Percentiles rank a stretch among this genome's conserved stretches.
These are phyloP conservation scores for Byssothecium circinans DNA, from an alignment of 2,329 filamentous ascomycete species.

Conservation along the genomic window DNA sequence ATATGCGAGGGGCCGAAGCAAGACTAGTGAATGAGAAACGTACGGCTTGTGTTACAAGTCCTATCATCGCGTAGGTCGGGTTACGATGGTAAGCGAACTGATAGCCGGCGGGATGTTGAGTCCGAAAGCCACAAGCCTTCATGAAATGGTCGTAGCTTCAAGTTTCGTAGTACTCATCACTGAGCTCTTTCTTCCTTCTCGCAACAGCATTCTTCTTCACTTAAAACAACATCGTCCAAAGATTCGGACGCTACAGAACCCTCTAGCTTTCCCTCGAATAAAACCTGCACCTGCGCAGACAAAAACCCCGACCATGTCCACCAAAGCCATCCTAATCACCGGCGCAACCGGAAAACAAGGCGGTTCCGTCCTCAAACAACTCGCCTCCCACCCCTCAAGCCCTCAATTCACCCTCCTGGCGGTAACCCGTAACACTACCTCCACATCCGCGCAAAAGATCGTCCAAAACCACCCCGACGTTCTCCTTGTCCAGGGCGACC, in stretches of 20 bases:
- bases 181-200: not conserved
- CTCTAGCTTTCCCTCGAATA: too few species aligned
- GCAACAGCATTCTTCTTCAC: too few species aligned
- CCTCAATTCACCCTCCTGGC: conserved; percentile 58
- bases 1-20: not conserved
- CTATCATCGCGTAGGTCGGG: not conserved
- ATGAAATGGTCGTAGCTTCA: not conserved
- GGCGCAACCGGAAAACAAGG: conserved; percentile 54
- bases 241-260: too few species aligned
- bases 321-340: conserved; percentile 48
- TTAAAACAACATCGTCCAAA: too few species aligned
- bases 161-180: not conserved
- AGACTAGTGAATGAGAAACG: not conserved
- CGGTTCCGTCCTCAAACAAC: conserved; percentile 47
- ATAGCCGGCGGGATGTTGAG: not conserved
- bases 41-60: not conserved
- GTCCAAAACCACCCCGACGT: conserved; percentile 50
- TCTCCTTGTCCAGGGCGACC: conserved; percentile 60
- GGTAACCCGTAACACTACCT: conserved; percentile 60
- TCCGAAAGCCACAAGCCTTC: not conserved
- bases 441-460: conserved; percentile 54
- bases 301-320: conserved; percentile 21
- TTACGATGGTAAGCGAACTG: not conserved
- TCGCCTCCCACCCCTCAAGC: conserved; percentile 39
- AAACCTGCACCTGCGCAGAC: not conserved